Evolutionary conservation across 805 yeast genomes (phyloP).

Genomic region (Candida corydali): DNA sequence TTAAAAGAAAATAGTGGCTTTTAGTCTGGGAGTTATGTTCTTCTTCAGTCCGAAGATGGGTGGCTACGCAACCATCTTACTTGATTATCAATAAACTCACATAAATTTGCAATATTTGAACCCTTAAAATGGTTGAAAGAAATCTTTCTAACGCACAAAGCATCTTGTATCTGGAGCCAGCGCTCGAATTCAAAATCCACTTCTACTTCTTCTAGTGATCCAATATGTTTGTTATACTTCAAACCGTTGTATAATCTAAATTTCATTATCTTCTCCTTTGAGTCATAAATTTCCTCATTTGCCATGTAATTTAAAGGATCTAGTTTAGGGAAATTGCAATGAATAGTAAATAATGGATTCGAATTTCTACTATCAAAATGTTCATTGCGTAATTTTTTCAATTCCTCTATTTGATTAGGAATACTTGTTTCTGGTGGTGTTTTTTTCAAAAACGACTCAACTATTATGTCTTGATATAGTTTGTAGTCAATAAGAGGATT

Average conservation of each 20-base stretch:
- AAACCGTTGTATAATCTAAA: conserved; percentile 25
- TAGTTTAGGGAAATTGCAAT: conserved; percentile 34
- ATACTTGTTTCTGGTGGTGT: conserved; percentile 11
- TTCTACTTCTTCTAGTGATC: conserved; percentile 8
- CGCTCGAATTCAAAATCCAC: conserved; percentile 28
- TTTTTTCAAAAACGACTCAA: conserved; percentile 7
- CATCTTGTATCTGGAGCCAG: conserved; percentile 25
- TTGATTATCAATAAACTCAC: conserved; percentile 25
- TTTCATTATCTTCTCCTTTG: conserved; percentile 18
- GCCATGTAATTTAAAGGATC: conserved; percentile 25
- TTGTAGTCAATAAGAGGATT: conserved; percentile 23
- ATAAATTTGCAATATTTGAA: conserved; percentile 18
- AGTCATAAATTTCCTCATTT: conserved; percentile 23
- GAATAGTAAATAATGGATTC: conserved; percentile 25
- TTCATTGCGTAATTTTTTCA: conserved; percentile 16
- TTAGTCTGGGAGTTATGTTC: too few relatives aligned
- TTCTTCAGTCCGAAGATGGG: too few relatives aligned
- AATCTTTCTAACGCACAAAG: conserved; percentile 22
- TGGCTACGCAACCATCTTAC: conserved; percentile 17
- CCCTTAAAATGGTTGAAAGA: conserved; percentile 22
- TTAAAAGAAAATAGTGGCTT: too few relatives aligned
- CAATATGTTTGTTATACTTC: conserved; percentile 13
- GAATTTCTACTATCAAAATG: conserved; percentile 15
- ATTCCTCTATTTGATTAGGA: conserved; percentile 20
- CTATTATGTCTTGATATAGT: conserved; percentile 9